Evolutionary conservation across 768 basidiomycete species (phyloP).

Genomic region (Flagelloscypha sp.): DNA sequence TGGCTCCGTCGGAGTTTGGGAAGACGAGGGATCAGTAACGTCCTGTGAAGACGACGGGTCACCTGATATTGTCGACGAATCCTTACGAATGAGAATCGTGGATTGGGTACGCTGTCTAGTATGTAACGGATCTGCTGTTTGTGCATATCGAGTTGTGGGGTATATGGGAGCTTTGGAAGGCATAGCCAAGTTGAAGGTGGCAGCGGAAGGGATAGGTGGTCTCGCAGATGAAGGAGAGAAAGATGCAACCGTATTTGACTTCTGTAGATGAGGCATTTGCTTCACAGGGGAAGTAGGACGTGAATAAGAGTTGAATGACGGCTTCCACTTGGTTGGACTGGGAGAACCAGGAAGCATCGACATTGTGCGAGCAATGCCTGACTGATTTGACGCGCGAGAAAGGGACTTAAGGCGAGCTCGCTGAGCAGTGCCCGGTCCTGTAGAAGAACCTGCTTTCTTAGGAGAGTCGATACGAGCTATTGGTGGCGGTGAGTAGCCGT

Average conservation of each 20-base stretch:
- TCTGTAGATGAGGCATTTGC: conserved; percentile 34
- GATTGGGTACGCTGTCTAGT: conserved; percentile 30
- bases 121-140: too few species aligned
- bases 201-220: conserved; percentile 46
- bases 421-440: conserved; percentile 46
- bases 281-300: conserved; percentile 45
- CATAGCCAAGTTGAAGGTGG: conserved; percentile 67
- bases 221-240: conserved; percentile 14
- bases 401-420: conserved; percentile 30
- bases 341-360: conserved; percentile 22
- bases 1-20: conserved; percentile 5
- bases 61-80: too few species aligned
- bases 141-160: too few species aligned
- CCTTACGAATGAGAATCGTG: conserved; percentile 53
- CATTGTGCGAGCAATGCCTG: conserved; percentile 16
- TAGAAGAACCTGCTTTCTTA: conserved; percentile 43
- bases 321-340: conserved; percentile 39
- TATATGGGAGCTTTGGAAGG: conserved; percentile 48
- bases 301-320: conserved; percentile 32
- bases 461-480: conserved; percentile 28
- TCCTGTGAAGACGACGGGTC: conserved; percentile 6
- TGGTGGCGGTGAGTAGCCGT: not conserved
- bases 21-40: conserved; percentile 2
- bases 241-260: too few species aligned
- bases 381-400: conserved; percentile 1